Evolutionary conservation across 441 rosid genomes (phyloP), one percentile per base, ranked within the genome.

Genomic region (Erysimum pusillum): DNA sequence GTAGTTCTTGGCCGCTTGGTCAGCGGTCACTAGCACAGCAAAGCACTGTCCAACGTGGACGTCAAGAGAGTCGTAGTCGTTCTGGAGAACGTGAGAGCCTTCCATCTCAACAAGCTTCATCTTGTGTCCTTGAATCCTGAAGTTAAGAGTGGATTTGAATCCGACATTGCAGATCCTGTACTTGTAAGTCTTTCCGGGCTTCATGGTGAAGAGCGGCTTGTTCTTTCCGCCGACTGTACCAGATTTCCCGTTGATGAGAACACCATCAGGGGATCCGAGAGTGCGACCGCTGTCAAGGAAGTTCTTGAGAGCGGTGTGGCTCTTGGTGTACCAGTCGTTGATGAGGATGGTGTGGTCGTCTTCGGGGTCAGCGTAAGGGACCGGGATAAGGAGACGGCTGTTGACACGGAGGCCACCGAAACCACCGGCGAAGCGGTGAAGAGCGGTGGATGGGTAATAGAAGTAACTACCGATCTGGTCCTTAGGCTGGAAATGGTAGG

Each of bases 81-180:
- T 91, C 75, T 91, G 95, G 10, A 88, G 71, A 18, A 77, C 82
- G 74, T 91, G 97, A 7, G 94, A 89, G 0, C 97, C 92, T 57
- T 91, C 97, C 91, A 91, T 88, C 77, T 91, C 97, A 10, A 91
- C 95, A 8, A 90, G 86, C 83, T 85, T 90, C 93, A 91, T 83
- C 6, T 64, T 18, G 76, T 91, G 97, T 7, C 80, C 88, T 62
- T 91, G 97, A 76, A 91, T 79, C 83, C 91, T 84, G 77, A 91
- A 79, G 78, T 90, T 90, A 31, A 91, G 81, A 5, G 89, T 65
- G 14, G 83, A 85, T 84, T 81, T 90, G 63, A 90, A 44, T 9
- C 97, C 97, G 0, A 82, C 85, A 15, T 91, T 91, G 74, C 97
- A 91, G 25, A 91, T 80, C 14, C 95, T 87, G 63, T 71, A 86